phyloP scores from a whole-genome alignment of 1,284 basidiomycete genomes.

The Hypsizygus ulmarius region DNA sequence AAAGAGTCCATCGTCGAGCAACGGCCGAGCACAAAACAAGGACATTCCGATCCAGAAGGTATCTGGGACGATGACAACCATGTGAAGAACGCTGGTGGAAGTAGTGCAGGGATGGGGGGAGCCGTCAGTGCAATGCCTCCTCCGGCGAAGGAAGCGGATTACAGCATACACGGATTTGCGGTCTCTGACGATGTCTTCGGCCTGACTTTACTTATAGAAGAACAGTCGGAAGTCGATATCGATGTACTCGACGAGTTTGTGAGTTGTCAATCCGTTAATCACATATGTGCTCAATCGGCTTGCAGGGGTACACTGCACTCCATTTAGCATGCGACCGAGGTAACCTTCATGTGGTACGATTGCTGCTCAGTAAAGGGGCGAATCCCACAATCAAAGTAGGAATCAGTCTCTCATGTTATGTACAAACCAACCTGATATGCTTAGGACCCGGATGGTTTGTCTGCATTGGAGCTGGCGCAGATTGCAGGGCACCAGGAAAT shows the following conservation, averaged over 20 bases:
- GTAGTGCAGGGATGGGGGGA: constrained; percentile 19
- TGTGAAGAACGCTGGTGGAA: constrained; percentile 29
- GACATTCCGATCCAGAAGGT: constrained; percentile 13
- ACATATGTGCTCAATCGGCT: constrained; percentile 3
- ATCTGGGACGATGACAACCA: constrained; percentile 24
- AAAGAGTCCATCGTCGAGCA: constrained; percentile 30
- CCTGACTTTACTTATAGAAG: constrained; percentile 45
- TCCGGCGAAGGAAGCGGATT: constrained; percentile 36
- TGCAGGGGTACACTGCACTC: constrained; percentile 80
- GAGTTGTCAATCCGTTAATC: constrained; percentile 27
- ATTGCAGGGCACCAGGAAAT: constrained; percentile 67
- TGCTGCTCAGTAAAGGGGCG: constrained; percentile 67
- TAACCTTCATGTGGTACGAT: constrained; percentile 50
- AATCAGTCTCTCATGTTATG: neutral
- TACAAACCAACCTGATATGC: constrained; percentile 1
- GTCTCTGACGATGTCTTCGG: constrained; percentile 52
- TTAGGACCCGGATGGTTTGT: constrained; percentile 73
- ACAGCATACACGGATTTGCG: constrained; percentile 63
- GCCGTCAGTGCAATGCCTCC: constrained; percentile 42
- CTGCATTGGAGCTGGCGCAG: constrained; percentile 62
- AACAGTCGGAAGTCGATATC: constrained; percentile 35
- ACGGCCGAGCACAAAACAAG: constrained; percentile 9
- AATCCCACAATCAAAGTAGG: constrained; percentile 60
- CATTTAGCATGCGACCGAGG: constrained; percentile 87
- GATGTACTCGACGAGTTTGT: constrained; percentile 60